Evolutionary conservation across 2,329 filamentous ascomycete species (phyloP), one percentile per base, ranked within the genome.

Genomic region (Sclerotinia spermophila): DNA sequence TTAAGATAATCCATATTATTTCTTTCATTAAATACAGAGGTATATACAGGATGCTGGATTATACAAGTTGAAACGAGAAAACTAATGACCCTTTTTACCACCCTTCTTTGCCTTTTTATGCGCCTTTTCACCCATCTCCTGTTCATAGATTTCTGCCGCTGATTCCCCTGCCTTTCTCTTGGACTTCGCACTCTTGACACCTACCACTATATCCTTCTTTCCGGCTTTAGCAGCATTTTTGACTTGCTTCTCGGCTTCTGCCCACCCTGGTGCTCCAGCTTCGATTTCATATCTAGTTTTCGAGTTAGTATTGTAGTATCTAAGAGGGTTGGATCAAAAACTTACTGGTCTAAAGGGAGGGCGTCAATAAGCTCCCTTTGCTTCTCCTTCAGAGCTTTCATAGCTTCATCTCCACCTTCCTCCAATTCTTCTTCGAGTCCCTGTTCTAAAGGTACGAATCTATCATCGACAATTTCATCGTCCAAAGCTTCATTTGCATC

Each of bases 351-450:
- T 67, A 98, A 84, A 59, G 95, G 94, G 73, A 98, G 83, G 73
- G 94, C 91, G 83, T 97, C 92, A 77, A 98, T 97, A 74, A 98
- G 84, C 75, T 93, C 92, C 76, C 91, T 89, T 81, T 97, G 93
- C 82, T 95, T 92, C 80, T 92, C 89, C 75, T 87, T 88, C 77
- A 97, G 83, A 71, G 88, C 89, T 62, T 84, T 84, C 72, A 93
- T 81, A 38, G 92, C 89, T 80, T 96, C 90, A 72, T 95, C 89
- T 1, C 91, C 94, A 24, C 90, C 94, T 78, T 96, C 92, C 69
- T 90, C 90, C 27, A 98, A 85, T 80, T 98, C 96, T 15, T 96
- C 92, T 42, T 93, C 88, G 10, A 97, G 83, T 8, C 86, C 85
- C 59, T 86, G 87, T 65, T 89, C 86, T n/a, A 97, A 82, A 0